Conservation (phyloP, 2,329 filamentous ascomycete species). For the Monilinia fructicola region DNA sequence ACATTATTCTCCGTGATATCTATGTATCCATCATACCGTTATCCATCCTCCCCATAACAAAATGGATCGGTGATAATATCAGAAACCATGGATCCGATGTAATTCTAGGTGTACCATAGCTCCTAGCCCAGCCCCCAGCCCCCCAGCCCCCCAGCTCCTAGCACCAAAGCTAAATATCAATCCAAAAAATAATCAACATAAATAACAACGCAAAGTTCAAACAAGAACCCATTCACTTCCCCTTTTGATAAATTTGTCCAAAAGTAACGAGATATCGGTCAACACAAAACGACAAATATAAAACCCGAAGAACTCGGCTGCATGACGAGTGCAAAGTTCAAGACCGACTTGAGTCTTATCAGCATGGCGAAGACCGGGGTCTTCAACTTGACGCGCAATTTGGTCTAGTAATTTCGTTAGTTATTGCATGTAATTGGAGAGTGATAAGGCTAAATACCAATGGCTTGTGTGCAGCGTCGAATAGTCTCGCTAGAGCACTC, state of each 20-base stretch:
- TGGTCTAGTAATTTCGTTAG: constrained; percentile 62
- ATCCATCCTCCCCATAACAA: background rate
- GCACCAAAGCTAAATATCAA: constrained; percentile 4
- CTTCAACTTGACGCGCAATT: constrained; percentile 93
- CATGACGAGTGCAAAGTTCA: constrained; percentile 88
- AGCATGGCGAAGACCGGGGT: constrained; percentile 86
- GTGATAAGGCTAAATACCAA: constrained; percentile 64
- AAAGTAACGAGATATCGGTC: constrained; percentile 74
- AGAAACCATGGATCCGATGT: constrained; percentile 1
- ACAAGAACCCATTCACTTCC: constrained; percentile 88
- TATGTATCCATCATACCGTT: background rate
- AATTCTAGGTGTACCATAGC: background rate
- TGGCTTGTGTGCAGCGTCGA: constrained; percentile 91
- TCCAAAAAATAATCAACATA: constrained; percentile 10
- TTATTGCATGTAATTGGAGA: background rate
- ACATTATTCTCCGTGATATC: constrained; percentile 1
- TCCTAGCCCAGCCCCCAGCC: background rate
- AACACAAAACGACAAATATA: constrained; percentile 96
- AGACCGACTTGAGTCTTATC: constrained; percentile 94
- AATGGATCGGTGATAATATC: background rate
- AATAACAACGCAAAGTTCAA: constrained; percentile 26
- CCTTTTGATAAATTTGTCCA: constrained; percentile 97
- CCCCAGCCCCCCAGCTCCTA: background rate
- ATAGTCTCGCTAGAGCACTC: constrained; percentile 82
- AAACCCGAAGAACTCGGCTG: constrained; percentile 96